Base-by-base conservation (phyloP, 202 grass and related monocot genomes). In the Saccharum hybrid region DNA sequence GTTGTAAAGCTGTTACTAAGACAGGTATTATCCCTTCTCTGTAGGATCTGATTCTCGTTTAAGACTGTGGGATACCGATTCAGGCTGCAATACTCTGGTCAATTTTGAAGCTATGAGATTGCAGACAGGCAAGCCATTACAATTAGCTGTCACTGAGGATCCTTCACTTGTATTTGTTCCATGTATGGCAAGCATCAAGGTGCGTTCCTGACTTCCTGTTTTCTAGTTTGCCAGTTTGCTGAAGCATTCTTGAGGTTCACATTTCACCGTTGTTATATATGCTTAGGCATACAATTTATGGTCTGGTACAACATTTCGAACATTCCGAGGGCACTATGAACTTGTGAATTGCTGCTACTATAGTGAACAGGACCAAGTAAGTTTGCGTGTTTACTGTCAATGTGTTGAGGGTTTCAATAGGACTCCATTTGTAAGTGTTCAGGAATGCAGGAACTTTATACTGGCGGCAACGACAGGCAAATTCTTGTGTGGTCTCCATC, bases 401-500 rank as follows among this genome's bases (percentile, higher is more conserved):
- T 62, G 4, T 75, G 2, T 73, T 76, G 34, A 69, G 38, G 62
- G 33, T 63, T 60, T 42, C 22, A 39, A 81, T 65, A 62, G n/a
- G 71, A 54, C 81, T 42, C 23, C 23, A 18, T 49, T 85, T 56
- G 68, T 84, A 66, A 91, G 69, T 78, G 28, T 89, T 66, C 10
- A 36, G 52, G 38, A 65, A 80, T 83, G 23, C 83, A 98, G 96
- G 96, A 95, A 82, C 89, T 98, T 31, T 98, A 95, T 74, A 98
- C 89, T 75, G 96, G 96, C 67, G 93, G 96, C 85, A 98, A 98
- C 23, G 96, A 98, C 71, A 89, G 92, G 68, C 96, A 98, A 79
- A 98, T 98, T 87, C 93, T 98, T 82, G 92, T 98, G 80, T 98
- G 92, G 96, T 90, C 96, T 82, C 87, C 92, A 42, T 84, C 87